Evolutionary conservation across 1,139 yeast species (phyloP), one percentile per base, ranked within the genome.

Genomic region (Oligophagozyma castellii): DNA sequence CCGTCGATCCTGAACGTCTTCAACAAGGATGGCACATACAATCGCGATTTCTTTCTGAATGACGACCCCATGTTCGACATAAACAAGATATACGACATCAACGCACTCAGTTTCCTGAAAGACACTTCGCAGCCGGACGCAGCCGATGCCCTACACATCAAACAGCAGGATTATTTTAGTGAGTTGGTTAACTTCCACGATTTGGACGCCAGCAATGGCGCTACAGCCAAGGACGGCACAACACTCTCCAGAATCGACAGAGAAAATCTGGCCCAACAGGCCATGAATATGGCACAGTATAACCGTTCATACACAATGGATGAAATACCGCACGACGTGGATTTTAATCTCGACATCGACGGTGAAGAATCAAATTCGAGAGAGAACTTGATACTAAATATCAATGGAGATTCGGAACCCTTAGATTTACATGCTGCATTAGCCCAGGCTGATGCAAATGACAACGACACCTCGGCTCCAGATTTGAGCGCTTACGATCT

Each of bases 331-430:
- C 31, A 47, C 7, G 55, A 51, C 31, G 35, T 46, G 6, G 48
- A 44, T 24, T 42, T 51, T 22, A 38, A 47, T 28, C 31, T 51
- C 14, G 47, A 45, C 14, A 32, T 51, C 13, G 49, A 45, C 11
- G 32, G 44, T 22, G 51, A 44, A 18, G 20, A 18, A 7, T 18
- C 20, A 18, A 7, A 18, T 10, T 18, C 20, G 7, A 18, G 10
- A 7, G 10, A 18, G 7, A 18, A 18, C 10, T 18, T 18, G 20
- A 7, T 18, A 7, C 10, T 18, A 18, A 18, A 18, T 10, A 7
- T 18, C n/a, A n/a, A n/a, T 18, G 8, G 10, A 18, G 20, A 18
- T 18, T 7, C 7, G 10, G 10, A 18, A 7, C 20, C 20, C 7
- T 7, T 18, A 18, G 10, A 18, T 10, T 18, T 18, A 18, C 20